Conservation (phyloP, 345 rosid species). For the Eucalyptus marginata region DNA sequence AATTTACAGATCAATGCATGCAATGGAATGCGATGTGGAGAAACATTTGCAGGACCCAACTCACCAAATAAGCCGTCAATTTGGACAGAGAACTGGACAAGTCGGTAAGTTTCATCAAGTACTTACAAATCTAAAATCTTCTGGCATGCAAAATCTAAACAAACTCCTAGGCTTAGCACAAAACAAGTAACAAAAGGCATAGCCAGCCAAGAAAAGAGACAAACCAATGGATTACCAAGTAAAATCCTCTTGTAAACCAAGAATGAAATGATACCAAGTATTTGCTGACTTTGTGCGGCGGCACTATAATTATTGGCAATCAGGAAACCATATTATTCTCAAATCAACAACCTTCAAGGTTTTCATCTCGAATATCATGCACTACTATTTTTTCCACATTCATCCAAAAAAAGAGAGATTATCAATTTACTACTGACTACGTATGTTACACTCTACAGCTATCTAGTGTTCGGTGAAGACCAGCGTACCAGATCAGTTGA, state of each 20-base stretch:
- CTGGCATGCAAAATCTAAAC: background rate
- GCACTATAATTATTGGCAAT: background rate
- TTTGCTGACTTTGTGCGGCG: background rate
- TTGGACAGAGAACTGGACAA: constrained; percentile 93
- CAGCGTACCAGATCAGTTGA: constrained; percentile 36
- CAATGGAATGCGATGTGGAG: constrained; percentile 74
- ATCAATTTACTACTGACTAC: background rate
- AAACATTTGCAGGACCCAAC: constrained; percentile 72
- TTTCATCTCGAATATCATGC: background rate
- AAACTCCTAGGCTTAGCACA: background rate
- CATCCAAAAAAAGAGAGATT: background rate
- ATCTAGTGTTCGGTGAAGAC: constrained; percentile 51
- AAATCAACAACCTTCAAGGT: background rate
- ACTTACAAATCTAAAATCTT: background rate
- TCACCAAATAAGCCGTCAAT: constrained; percentile 73
- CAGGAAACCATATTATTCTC: background rate
- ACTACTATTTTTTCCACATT: background rate
- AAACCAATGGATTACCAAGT: background rate
- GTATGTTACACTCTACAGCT: constrained; percentile 13
- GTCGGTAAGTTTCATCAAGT: constrained; percentile 29
- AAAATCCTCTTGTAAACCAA: background rate
- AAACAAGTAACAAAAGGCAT: background rate
- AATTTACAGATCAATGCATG: constrained; percentile 57
- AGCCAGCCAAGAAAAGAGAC: background rate
- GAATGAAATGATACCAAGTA: background rate